These are phyloP conservation scores for Lotus japonicus DNA, from an alignment of 306 rosid species.

Conservation along the genomic window DNA sequence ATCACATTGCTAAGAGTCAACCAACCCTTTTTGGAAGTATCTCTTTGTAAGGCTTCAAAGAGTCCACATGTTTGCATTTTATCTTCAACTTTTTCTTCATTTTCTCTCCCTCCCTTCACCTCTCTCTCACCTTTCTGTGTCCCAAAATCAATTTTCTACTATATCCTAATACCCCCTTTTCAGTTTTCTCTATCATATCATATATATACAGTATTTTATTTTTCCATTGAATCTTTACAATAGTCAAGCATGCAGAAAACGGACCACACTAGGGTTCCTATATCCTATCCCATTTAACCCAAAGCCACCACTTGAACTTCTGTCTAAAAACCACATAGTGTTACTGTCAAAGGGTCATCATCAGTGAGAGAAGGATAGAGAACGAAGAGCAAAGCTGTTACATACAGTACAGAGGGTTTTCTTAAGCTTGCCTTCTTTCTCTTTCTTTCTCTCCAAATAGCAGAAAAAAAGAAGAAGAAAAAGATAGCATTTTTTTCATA, in stretches of 20 bases:
- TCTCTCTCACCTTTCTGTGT: background rate
- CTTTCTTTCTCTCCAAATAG: conserved; percentile 45
- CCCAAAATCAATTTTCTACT: conserved; percentile 27
- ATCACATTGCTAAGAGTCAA: conserved; percentile 61
- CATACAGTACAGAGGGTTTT: background rate
- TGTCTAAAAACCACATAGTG: background rate
- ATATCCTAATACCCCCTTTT: background rate
- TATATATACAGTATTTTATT: background rate
- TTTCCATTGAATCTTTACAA: conserved; percentile 4
- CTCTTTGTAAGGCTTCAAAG: conserved; percentile 84
- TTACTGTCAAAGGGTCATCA: conserved; percentile 12
- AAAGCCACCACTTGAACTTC: conserved; percentile 8
- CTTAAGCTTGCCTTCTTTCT: conserved; percentile 52
- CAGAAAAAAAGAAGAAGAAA: conserved; percentile 15
- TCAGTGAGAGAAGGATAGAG: conserved; percentile 45
- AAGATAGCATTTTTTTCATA: conserved; percentile 9
- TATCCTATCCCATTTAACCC: conserved; percentile 11
- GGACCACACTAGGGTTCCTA: conserved; percentile 59
- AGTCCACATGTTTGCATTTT: conserved; percentile 72
- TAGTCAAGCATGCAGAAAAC: conserved; percentile 68
- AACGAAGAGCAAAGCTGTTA: conserved; percentile 51
- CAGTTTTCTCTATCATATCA: background rate
- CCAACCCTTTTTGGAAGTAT: conserved; percentile 73
- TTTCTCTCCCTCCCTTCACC: background rate
- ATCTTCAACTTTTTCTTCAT: conserved; percentile 23